Conservation (phyloP, 352 stramenopile species). For the Globisporangium spiculum region DNA sequence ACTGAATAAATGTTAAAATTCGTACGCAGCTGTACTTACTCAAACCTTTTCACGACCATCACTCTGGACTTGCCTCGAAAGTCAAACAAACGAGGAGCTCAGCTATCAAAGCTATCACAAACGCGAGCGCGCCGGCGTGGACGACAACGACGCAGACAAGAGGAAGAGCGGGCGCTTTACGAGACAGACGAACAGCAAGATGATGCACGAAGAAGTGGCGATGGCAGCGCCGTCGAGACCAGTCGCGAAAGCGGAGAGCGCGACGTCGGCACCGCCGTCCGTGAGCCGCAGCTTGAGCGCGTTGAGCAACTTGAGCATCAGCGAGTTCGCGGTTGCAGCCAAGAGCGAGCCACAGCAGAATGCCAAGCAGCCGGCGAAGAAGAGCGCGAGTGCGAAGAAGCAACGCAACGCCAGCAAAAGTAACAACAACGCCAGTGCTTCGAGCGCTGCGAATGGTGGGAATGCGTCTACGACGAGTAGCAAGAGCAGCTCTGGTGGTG, state of each 20-base stretch:
- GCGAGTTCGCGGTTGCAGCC: neutral
- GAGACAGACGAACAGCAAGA: neutral
- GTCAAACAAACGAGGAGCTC: neutral
- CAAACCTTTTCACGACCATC: neutral
- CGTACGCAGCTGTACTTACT: neutral
- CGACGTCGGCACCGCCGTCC: neutral
- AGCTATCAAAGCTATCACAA: neutral
- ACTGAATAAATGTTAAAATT: neutral
- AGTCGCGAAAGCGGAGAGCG: neutral
- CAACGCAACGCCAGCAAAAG: constrained; percentile 1
- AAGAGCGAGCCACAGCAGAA: neutral
- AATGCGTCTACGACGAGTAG: neutral
- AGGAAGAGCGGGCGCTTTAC: neutral
- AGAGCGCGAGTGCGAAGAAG: neutral
- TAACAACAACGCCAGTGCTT: neutral
- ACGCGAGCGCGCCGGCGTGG: neutral
- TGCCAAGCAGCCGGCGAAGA: neutral
- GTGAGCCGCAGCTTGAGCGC: constrained; percentile 3
- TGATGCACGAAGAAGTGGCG: neutral
- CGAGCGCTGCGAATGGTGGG: neutral
- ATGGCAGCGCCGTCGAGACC: neutral
- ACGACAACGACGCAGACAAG: neutral
- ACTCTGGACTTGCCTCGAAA: neutral
- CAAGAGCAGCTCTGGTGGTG: neutral
- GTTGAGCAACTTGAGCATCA: constrained; percentile 10